Evolutionary conservation across 1,139 yeast genomes (phyloP), one percentile per base, ranked within the genome.

Genomic region (Meyerozyma smithsonii): DNA sequence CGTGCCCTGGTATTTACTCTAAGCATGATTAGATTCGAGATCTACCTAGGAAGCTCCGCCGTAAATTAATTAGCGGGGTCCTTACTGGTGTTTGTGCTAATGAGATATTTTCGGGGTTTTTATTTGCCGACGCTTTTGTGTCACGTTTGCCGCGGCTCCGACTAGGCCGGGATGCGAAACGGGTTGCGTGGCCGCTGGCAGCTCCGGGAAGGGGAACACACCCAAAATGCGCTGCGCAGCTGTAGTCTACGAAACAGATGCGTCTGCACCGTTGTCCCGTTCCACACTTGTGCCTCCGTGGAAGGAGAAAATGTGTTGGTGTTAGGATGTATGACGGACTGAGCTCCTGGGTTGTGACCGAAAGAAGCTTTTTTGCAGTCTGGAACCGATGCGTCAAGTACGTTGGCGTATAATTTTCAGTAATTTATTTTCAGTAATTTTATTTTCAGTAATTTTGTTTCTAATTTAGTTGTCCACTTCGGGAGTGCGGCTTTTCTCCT

Each of bases 31-130:
- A 26, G 5, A 14, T 26, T 26, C 30, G 17, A 12, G 30, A n/a
- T 26, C 17, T 26, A 14, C 30, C 24, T 12, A 12, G 17, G 30
- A 26, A n/a, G 8, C 30, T 26, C 17, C 30, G 12, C 30, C 12
- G 30, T 14, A 15, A 26, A 26, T n/a, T n/a, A 8, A 26, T 26
- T 15, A 26, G 30, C 12, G 17, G 25, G 30, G 15, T 26, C 30
- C 17, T 26, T 6, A 4, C 12, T 26, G 12, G 17, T 26, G 30
- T 26, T 26, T 14, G 30, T 26, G 30, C 12, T 15, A 14, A 14
- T 30, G 34, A 23, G 34, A 18, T 17, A 17, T 30, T 30, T 30
- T 30, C 34, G 34, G 34, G 34, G 34, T 30, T 30, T 30, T 30
- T 30, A 30, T 30, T 30, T 30, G 34, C 21, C 21, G 21, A n/a